A percentile compares a stretch with the other conserved stretches of the same genome.
Evolutionary conservation across 164 flowering plant species (phyloP).

Genomic region (Piper betle): DNA sequence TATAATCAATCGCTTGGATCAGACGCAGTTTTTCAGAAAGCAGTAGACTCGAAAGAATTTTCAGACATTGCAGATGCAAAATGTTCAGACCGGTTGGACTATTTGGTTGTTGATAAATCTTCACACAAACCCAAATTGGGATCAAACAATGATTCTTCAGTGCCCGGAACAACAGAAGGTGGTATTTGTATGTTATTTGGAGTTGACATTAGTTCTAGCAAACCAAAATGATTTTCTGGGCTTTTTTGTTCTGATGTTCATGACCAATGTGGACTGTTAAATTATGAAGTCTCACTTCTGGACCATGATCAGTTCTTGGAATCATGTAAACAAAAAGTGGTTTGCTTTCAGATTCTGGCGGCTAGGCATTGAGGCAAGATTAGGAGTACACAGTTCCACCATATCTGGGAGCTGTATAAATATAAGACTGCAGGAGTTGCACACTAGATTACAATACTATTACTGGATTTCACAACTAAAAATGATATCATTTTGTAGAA

Average conservation of each 20-base stretch:
- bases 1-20: conserved; percentile 3
- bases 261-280: conserved; percentile 4
- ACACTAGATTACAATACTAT: too few species aligned
- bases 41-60: background rate
- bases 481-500: too few species aligned
- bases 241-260: conserved; percentile 12
- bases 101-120: conserved; percentile 4
- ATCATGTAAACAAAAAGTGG: conserved; percentile 12
- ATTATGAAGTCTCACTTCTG: conserved; percentile 9
- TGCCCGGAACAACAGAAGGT: conserved; percentile 8
- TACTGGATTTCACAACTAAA: too few species aligned
- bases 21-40: conserved; percentile 6
- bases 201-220: conserved; percentile 20
- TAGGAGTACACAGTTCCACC: background rate
- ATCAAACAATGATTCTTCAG: conserved; percentile 8
- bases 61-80: background rate
- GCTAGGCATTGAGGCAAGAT: conserved; percentile 7
- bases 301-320: conserved; percentile 18
- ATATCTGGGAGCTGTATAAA: too few species aligned
- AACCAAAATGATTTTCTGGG: conserved; percentile 26
- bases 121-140: conserved; percentile 4
- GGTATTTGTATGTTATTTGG: conserved; percentile 34
- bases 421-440: too few species aligned
- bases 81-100: background rate
- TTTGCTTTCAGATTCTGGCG: conserved; percentile 1